Base-by-base conservation (phyloP, 345 rosid species). In the Boechera stricta region DNA sequence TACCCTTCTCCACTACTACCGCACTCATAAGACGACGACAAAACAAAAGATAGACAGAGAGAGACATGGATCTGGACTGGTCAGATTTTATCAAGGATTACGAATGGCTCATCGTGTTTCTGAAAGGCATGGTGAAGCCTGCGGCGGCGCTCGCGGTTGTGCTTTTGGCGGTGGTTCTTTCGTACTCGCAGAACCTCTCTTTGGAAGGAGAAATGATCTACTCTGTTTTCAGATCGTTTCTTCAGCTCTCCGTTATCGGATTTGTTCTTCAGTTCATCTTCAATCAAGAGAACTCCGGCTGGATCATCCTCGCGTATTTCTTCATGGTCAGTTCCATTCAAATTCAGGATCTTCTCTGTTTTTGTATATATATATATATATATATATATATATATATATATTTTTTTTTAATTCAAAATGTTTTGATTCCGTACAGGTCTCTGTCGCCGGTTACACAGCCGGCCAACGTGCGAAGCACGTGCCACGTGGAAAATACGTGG, bases 191-290 rank as follows among this genome's bases (percentile, higher is more conserved):
- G 77, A 92, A 83, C 24, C 82, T 94, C 26, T 87, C 93, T 11
- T 64, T 94, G 70, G 97, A 87, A 60, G 76, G 84, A n/a, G 98
- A 92, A 74, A 94, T 94, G 94, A 31, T 84, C 10, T 94, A 90
- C 76, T 85, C 97, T 26, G 85, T 90, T 69, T 31, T 84, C 38
- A 79, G 96, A 33, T 87, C 97, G 4, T 94, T 94, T 82, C 82
- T 90, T 75, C 98, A 92, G 78, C 89, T 92, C 28, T 94, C 97
- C 9, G 64, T 92, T 4, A 89, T 94, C 65, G 97, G 97, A 12
- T 94, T 94, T 64, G 97, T 94, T 74, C 88, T 94, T 74, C 91
- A 92, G 66, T 90, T 94, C 86, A 92, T 94, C 72, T 94, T 94
- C 48, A 80, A 42, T 31, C 89, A 83, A 51, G 70, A 86, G 1